Percentiles rank a stretch among this genome's conserved stretches.
phyloP scores from a whole-genome alignment of 805 yeast species.

The Candida sithepensis region DNA sequence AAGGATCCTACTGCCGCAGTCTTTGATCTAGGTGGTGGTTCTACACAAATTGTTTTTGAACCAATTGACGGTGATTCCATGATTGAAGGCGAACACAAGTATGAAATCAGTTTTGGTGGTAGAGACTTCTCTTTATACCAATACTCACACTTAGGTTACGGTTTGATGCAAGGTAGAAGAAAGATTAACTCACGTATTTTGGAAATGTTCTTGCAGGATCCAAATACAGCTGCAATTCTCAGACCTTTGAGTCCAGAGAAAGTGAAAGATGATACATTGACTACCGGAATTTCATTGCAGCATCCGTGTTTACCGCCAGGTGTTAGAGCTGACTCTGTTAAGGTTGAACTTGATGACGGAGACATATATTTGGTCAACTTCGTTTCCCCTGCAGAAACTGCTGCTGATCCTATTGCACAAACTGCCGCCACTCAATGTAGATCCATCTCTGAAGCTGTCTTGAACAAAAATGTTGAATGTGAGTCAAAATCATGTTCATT shows the following conservation, averaged over 20 bases:
- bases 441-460: slow-evolving; percentile 70
- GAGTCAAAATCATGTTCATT: slow-evolving; percentile 81
- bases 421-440: slow-evolving; percentile 85
- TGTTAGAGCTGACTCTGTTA: slow-evolving; percentile 51
- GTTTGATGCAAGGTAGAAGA: slow-evolving; percentile 90
- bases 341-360: slow-evolving; percentile 49
- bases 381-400: slow-evolving; percentile 26
- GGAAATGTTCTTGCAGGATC: slow-evolving; percentile 22
- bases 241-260: slow-evolving; percentile 30
- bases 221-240: slow-evolving; percentile 20
- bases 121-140: slow-evolving; percentile 81
- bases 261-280: slow-evolving; percentile 33
- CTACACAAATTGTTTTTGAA: slow-evolving; percentile 97
- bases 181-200: slow-evolving; percentile 69
- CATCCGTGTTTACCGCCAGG: slow-evolving; percentile 93
- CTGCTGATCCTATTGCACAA: slow-evolving; percentile 26
- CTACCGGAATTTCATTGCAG: slow-evolving; percentile 43
- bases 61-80: slow-evolving; percentile 66
- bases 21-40: slow-evolving; percentile 97
- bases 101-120: slow-evolving; percentile 74
- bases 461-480: slow-evolving; percentile 83
- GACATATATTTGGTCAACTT: slow-evolving; percentile 31
- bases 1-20: slow-evolving; percentile 91
- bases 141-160: slow-evolving; percentile 93
- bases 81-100: slow-evolving; percentile 83